Base-by-base conservation (phyloP, 306 rosid species). In the Rubus idaeus region DNA sequence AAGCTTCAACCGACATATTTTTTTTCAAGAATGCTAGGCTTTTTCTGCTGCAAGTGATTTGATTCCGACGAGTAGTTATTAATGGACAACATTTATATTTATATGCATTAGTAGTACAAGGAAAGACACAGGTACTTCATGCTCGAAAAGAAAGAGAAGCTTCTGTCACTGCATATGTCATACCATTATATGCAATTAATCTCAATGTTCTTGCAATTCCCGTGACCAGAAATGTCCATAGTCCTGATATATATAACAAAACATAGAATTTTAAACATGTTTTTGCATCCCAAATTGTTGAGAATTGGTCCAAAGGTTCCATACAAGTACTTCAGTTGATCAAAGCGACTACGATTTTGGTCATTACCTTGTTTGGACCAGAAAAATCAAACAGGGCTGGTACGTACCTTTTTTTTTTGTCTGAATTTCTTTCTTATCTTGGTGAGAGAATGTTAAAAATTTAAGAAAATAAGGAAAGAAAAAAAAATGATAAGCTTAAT, bases 1-100 rank as follows among this genome's bases (percentile, higher is more conserved):
- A 67, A 70, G 88, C 86, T 84, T 86, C 84, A 45, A 64, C 10
- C 37, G 88, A 84, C 83, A 84, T 84, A 51, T 51, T 51, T 10
- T 42, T 10, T 42, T 12, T 30, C 23, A 60, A 60, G 37, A 9
- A 46, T 46, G 0, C 49, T 10, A 45, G 49, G 21, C 21, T 30
- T 8, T 21, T 9, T 60, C 13, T 20, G 26, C 12, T 60, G 30
- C 40, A 20, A 13, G 16, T 9, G 35, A 58, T 58, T 58, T 26
- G 65, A 58, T 18, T 53, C 58, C 46, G 7, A 42, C 46, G 8
- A 51, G n/a, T 2, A 46, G 14, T 9, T 46, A 10, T 46, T 51
- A 14, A 63, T 63, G 11, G 20, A 35, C 21, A 6, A 62, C 68
- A 37, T 30, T 3, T 63, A 63, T 63, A 51, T 51, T 23, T 23